These are phyloP conservation scores for Prunus padus DNA, from an alignment of 306 rosid genomes.

Conservation along the genomic window DNA sequence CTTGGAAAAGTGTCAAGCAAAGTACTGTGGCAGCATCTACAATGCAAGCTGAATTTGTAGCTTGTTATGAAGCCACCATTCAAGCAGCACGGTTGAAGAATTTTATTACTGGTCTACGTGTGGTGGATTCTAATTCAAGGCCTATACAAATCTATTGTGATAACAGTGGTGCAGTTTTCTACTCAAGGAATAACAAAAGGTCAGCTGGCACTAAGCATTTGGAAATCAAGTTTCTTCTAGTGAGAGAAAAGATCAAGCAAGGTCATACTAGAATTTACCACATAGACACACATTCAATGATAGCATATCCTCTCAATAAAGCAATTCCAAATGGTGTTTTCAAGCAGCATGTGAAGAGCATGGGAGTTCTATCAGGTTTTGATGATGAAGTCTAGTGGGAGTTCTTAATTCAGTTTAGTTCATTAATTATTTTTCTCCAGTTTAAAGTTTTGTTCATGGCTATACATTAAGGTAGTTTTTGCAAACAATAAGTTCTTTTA, in stretches of 20 bases:
- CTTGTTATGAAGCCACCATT: background rate
- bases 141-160: background rate
- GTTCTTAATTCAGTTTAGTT: too few relatives aligned
- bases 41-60: background rate
- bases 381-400: too few relatives aligned
- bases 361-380: too few relatives aligned
- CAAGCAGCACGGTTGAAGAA: background rate
- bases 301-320: background rate
- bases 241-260: background rate
- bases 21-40: background rate
- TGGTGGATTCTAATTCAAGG: background rate
- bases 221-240: background rate
- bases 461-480: too few relatives aligned
- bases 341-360: too few relatives aligned
- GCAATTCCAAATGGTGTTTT: too few relatives aligned
- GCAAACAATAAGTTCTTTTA: too few relatives aligned
- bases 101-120: background rate
- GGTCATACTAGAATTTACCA: background rate
- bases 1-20: background rate
- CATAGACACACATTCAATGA: background rate
- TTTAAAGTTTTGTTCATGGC: too few relatives aligned
- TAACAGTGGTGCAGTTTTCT: background rate
- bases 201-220: background rate
- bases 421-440: too few relatives aligned
- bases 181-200: background rate